A percentile compares a stretch with the other conserved stretches of the same genome.
Evolutionary conservation across 805 yeast species (phyloP).

Genomic region (Candida morakotiae): DNA sequence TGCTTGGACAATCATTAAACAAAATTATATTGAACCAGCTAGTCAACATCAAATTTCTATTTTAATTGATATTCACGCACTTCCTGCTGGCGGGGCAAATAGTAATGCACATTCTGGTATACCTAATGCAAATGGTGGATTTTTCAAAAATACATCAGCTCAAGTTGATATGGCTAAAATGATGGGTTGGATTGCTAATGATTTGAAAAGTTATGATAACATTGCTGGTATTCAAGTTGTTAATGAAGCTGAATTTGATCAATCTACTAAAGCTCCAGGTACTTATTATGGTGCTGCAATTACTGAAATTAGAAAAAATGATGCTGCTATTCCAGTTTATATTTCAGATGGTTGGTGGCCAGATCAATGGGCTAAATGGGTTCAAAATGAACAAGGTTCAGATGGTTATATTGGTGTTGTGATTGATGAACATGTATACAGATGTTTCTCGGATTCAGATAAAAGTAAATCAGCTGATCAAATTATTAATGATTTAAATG

Average conservation of each 20-base stretch:
- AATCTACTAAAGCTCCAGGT: conserved; percentile 46
- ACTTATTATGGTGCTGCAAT: conserved; percentile 65
- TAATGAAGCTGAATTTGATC: conserved; percentile 71
- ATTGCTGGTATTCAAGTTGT: conserved; percentile 80
- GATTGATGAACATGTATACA: conserved; percentile 80
- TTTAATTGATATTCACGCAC: conserved; percentile 79
- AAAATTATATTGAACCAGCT: conserved; percentile 56
- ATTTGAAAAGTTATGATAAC: conserved; percentile 56
- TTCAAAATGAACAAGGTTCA: conserved; percentile 39
- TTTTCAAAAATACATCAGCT: conserved; percentile 51
- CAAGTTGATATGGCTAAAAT: conserved; percentile 46
- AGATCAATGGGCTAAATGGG: conserved; percentile 68
- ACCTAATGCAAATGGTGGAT: conserved; percentile 47
- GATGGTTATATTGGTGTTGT: conserved; percentile 54
- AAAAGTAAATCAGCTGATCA: conserved; percentile 59
- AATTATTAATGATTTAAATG: conserved; percentile 54
- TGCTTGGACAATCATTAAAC: conserved; percentile 67
- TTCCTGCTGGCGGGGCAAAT: conserved; percentile 96
- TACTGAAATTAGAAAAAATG: conserved; percentile 51
- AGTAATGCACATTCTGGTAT: conserved; percentile 82
- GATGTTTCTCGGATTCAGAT: conserved; percentile 80
- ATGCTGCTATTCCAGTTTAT: conserved; percentile 59
- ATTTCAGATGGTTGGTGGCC: conserved; percentile 97
- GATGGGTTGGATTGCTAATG: conserved; percentile 58
- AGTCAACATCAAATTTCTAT: conserved; percentile 61